A percentile compares a stretch with the other conserved stretches of the same genome.
Evolutionary conservation across 257 asterid genomes (phyloP).

Genomic region (Petrea volubilis): DNA sequence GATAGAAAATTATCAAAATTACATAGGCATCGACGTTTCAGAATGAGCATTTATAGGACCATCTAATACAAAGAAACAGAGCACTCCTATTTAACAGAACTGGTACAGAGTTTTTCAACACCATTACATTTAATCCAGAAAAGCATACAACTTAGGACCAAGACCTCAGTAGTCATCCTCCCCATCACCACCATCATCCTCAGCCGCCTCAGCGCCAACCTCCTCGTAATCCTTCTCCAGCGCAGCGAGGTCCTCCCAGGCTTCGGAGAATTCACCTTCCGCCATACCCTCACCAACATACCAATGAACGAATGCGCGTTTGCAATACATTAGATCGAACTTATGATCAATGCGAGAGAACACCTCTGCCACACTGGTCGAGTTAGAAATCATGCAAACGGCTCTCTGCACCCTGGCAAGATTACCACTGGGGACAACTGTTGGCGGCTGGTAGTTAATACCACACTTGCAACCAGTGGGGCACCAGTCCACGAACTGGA

Average conservation of each 20-base stretch:
- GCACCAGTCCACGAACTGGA: conserved; percentile 53
- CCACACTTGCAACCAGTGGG: conserved; percentile 54
- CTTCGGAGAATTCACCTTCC: conserved; percentile 52
- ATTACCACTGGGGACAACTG: conserved; percentile 51
- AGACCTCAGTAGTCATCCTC: conserved; percentile 27
- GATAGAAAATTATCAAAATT: too few species aligned
- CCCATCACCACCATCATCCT: conserved; percentile 36
- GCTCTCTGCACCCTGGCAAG: conserved; percentile 47
- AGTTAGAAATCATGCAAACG: conserved; percentile 49
- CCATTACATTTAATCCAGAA: too few species aligned
- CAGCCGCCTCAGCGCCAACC: conserved; percentile 41
- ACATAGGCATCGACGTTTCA: too few species aligned
- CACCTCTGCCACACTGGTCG: conserved; percentile 49
- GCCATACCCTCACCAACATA: conserved; percentile 56
- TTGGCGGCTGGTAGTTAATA: conserved; percentile 44
- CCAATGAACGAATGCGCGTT: conserved; percentile 51
- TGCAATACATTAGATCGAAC: conserved; percentile 48
- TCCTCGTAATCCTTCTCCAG: too few species aligned
- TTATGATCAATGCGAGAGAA: conserved; percentile 47
- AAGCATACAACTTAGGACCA: too few species aligned
- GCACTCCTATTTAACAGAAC: too few species aligned
- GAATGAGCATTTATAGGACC: too few species aligned
- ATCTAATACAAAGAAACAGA: too few species aligned
- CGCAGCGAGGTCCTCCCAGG: conserved; percentile 51
- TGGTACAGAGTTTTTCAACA: too few species aligned